Conservation (phyloP, 768 basidiomycete genomes). For the Collybia sordida region DNA sequence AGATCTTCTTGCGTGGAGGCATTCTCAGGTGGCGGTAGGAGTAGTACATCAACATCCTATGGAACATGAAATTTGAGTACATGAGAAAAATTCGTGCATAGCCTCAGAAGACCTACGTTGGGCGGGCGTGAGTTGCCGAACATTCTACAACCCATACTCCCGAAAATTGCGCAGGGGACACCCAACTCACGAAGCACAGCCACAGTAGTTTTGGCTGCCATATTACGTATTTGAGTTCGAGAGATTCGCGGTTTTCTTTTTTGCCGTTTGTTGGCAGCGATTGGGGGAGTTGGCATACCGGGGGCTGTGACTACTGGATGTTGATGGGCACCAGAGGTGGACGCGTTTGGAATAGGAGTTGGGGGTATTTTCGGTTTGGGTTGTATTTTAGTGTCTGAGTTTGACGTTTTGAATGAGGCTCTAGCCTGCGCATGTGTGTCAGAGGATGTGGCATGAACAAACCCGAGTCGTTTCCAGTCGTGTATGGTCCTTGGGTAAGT, state of each 20-base stretch:
- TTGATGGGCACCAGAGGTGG: background rate
- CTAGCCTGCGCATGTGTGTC: background rate
- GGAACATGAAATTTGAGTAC: background rate
- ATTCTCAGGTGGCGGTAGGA: conserved; percentile 4
- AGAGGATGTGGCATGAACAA: too few species aligned
- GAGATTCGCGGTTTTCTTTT: conserved; percentile 1
- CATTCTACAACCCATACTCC: conserved; percentile 16
- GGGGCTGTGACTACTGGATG: background rate
- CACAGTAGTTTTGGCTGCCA: conserved; percentile 3
- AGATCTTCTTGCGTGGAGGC: conserved; percentile 9
- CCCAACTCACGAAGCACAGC: conserved; percentile 1
- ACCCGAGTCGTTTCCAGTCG: conserved; percentile 10
- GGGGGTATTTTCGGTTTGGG: too few species aligned
- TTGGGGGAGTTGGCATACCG: background rate
- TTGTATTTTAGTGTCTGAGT: too few species aligned
- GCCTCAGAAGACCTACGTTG: conserved; percentile 9
- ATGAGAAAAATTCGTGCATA: background rate
- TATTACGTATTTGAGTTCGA: background rate
- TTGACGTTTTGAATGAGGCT: too few species aligned
- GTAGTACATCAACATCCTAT: conserved; percentile 17
- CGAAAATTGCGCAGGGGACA: conserved; percentile 13
- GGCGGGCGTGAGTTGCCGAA: conserved; percentile 14
- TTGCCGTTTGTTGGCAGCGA: background rate
- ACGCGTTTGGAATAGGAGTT: too few species aligned
- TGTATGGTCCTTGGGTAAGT: background rate